These are phyloP conservation scores for Aspergillus sp. DNA, from an alignment of 2,329 filamentous ascomycete species.

Conservation along the genomic window DNA sequence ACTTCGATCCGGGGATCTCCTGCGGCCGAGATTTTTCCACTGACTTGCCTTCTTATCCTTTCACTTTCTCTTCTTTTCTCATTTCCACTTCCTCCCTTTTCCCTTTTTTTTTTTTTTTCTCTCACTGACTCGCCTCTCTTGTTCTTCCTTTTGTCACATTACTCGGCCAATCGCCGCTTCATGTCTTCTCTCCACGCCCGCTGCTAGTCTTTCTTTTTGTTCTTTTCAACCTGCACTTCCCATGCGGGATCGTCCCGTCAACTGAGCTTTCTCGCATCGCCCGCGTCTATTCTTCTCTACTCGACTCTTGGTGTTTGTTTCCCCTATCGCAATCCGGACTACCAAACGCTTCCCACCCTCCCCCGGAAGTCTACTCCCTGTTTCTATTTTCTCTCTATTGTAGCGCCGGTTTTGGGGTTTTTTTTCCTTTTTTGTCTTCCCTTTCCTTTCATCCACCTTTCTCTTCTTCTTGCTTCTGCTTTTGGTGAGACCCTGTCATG, in stretches of 20 bases:
- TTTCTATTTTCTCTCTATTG: not conserved
- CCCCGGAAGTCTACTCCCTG: not conserved
- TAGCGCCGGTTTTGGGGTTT: not conserved
- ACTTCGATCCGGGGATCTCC: conserved; percentile 4
- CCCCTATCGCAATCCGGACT: conserved; percentile 5
- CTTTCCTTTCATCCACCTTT: conserved; percentile 4
- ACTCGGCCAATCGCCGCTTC: conserved; percentile 1
- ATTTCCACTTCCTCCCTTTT: conserved; percentile 8
- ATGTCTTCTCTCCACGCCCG: not conserved
- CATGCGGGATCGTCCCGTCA: conserved; percentile 1
- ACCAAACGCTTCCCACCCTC: not conserved
- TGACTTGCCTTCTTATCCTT: not conserved
- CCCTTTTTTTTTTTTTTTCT: conserved; percentile 11
- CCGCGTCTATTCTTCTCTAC: conserved; percentile 4
- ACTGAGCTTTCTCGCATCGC: not conserved
- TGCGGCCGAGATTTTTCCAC: conserved; percentile 1
- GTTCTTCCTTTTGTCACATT: conserved; percentile 7
- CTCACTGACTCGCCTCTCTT: conserved; percentile 12
- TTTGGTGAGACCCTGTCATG: conserved; percentile 23
- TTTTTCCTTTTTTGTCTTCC: conserved; percentile 1
- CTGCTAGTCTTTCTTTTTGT: conserved; percentile 3
- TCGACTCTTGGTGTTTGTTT: conserved; percentile 7
- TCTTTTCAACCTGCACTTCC: not conserved
- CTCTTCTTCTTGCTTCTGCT: conserved; percentile 8
- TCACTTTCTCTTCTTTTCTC: conserved; percentile 14